Evolutionary conservation across 2,329 filamentous ascomycete species (phyloP).

Genomic region (Pezicula radicicola): DNA sequence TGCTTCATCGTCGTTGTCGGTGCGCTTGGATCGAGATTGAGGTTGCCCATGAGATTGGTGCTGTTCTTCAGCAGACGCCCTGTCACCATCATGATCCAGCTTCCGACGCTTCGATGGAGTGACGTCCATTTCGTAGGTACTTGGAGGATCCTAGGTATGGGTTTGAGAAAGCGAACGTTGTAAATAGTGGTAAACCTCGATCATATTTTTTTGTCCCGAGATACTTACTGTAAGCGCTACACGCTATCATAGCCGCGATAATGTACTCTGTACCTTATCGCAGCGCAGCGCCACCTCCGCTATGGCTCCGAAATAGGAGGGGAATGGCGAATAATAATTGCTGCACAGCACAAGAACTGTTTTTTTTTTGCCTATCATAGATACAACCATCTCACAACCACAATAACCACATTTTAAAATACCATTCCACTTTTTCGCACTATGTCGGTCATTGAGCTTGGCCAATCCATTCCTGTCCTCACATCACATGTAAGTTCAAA

Average conservation of each 20-base stretch:
- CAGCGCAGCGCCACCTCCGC: too few species aligned
- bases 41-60: conserved; percentile 5
- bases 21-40: conserved; percentile 12
- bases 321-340: not conserved
- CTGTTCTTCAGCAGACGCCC: conserved; percentile 3
- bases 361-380: not conserved
- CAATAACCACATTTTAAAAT: not conserved
- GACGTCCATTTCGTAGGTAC: conserved; percentile 14
- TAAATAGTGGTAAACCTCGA: too few species aligned
- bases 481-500: conserved; percentile 30
- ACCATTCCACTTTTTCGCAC: conserved; percentile 1
- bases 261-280: too few species aligned
- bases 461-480: conserved; percentile 30
- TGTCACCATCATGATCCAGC: conserved; percentile 18
- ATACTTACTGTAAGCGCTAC: not conserved
- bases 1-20: conserved; percentile 26
- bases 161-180: too few species aligned
- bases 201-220: too few species aligned
- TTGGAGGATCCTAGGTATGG: not conserved
- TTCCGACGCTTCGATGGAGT: conserved; percentile 30
- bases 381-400: not conserved
- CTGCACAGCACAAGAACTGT: not conserved
- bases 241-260: not conserved
- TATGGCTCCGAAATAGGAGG: not conserved
- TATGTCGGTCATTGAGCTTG: conserved; percentile 30